phyloP scores from a whole-genome alignment of 139 green algal species.

The Chlamydomonas eustigma region DNA sequence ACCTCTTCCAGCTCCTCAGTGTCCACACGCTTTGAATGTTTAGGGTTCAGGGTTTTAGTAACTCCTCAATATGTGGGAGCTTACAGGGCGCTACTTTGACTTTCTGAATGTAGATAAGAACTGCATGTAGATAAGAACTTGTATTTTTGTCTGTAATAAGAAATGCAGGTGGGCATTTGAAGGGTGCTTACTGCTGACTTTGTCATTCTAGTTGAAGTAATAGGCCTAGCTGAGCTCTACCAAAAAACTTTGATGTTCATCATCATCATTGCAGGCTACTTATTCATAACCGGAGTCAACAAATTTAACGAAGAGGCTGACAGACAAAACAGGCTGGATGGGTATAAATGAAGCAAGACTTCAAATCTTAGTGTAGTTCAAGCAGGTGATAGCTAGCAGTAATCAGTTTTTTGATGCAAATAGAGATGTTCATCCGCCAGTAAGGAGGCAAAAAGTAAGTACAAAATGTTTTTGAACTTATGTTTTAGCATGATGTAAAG shows the following conservation, averaged over 20 bases:
- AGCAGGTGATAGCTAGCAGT: no score
- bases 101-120: neutral
- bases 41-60: no score
- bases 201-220: neutral
- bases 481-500: no score
- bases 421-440: no score
- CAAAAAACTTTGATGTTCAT: neutral
- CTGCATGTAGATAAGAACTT: neutral
- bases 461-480: no score
- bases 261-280: constrained; percentile 38
- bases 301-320: constrained; percentile 71
- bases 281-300: constrained; percentile 73
- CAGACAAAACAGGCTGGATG: constrained; percentile 68
- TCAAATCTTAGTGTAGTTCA: no score
- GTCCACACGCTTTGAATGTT: no score
- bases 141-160: neutral
- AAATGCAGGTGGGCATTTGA: neutral
- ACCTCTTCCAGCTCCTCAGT: no score
- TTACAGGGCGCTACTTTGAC: no score
- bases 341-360: constrained; percentile 56
- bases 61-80: no score
- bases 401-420: no score
- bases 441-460: no score
- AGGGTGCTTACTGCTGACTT: neutral
- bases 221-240: neutral